A percentile compares a stretch with the other conserved stretches of the same genome.
Evolutionary conservation across 2,329 filamentous ascomycete species (phyloP).

Genomic region (Rutstroemia sp.): DNA sequence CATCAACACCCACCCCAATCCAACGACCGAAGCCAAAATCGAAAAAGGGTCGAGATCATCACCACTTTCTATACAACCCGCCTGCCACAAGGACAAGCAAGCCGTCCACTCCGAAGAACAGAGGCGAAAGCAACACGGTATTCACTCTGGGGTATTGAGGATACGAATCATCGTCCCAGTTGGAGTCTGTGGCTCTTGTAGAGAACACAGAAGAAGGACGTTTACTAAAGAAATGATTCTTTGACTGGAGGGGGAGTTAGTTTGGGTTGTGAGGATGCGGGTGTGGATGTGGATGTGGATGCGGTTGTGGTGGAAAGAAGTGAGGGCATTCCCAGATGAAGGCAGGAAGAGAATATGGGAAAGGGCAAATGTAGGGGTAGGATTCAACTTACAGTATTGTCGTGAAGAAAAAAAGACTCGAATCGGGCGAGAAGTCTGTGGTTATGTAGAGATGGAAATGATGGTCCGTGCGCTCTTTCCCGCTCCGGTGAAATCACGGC

Average conservation of each 20-base stretch:
- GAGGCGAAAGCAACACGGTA: constrained; percentile 46
- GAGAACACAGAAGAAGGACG: constrained; percentile 83
- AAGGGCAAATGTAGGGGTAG: background rate
- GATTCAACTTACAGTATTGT: constrained; percentile 6
- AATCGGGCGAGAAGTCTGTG: too few relatives aligned
- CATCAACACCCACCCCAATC: constrained; percentile 73
- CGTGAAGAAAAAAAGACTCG: background rate
- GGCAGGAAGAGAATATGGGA: too few relatives aligned
- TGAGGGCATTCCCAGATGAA: too few relatives aligned
- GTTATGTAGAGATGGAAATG: too few relatives aligned
- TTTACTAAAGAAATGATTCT: constrained; percentile 80
- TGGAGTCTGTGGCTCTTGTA: constrained; percentile 89
- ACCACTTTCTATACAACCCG: constrained; percentile 73
- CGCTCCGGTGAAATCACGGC: too few relatives aligned
- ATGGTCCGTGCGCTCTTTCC: too few relatives aligned
- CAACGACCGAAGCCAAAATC: constrained; percentile 66
- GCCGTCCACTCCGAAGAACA: too few relatives aligned
- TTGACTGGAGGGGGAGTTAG: background rate
- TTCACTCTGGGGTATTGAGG: constrained; percentile 89
- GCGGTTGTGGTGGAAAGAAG: too few relatives aligned
- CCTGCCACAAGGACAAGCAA: too few relatives aligned
- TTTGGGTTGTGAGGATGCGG: background rate
- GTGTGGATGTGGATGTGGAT: too few relatives aligned
- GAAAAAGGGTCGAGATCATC: constrained; percentile 84
- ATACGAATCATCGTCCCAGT: constrained; percentile 91